phyloP scores from a whole-genome alignment of 306 rosid species.

The Malus orientalis region DNA sequence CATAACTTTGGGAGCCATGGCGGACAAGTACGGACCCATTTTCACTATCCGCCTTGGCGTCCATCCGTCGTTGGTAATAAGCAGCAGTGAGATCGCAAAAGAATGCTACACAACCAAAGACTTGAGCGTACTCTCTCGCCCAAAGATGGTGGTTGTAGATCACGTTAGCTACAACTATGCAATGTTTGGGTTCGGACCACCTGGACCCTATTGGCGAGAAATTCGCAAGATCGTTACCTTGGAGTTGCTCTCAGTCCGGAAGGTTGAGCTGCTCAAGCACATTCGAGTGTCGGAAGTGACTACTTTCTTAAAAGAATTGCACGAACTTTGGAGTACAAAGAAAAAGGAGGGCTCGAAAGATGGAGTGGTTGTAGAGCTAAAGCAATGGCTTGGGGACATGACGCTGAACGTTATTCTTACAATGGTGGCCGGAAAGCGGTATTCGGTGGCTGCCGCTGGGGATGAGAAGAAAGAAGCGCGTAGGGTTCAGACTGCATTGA shows the following conservation, averaged over 20 bases:
- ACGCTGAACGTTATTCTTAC: constrained; percentile 5
- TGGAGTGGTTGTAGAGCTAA: neutral
- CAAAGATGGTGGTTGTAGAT: constrained; percentile 1
- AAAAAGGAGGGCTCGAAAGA: neutral
- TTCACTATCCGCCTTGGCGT: constrained; percentile 11
- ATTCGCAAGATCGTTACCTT: constrained; percentile 10
- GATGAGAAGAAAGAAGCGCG: neutral
- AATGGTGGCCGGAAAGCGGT: constrained; percentile 12
- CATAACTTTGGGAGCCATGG: constrained; percentile 16
- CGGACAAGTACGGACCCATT: constrained; percentile 29
- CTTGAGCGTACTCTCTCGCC: constrained; percentile 2
- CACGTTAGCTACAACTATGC: constrained; percentile 23
- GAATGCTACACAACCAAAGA: constrained; percentile 33
- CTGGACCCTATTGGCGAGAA: constrained; percentile 28
- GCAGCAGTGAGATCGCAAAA: constrained; percentile 14
- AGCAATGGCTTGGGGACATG: neutral
- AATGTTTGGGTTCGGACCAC: constrained; percentile 10
- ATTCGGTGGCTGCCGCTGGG: neutral
- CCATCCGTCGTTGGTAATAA: constrained; percentile 13
- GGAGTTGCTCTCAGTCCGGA: constrained; percentile 11
- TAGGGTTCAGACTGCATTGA: neutral
- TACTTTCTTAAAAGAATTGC: neutral
- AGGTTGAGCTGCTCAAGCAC: constrained; percentile 1
- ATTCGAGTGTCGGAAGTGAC: constrained; percentile 1
- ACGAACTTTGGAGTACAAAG: neutral